Evolutionary conservation across 176 grass and related monocot species (phyloP).

Genomic region (Bonia amplexicaulis): DNA sequence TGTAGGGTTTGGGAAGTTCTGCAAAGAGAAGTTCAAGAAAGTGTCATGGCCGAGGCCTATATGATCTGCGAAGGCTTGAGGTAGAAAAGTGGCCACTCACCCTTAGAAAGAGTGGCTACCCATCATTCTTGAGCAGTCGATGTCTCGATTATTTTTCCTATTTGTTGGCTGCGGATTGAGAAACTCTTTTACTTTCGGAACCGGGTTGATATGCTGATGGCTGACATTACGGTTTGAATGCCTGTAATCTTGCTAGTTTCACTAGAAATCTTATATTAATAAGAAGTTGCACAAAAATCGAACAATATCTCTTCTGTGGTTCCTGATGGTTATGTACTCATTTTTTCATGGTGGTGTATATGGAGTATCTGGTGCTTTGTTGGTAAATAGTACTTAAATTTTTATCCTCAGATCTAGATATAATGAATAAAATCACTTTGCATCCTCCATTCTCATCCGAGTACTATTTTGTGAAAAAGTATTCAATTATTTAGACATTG

Average conservation of each 20-base stretch:
- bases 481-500: too few relatives aligned
- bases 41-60: conserved; percentile 83
- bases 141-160: neutral
- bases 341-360: too few relatives aligned
- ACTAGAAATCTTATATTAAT: neutral
- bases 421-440: too few relatives aligned
- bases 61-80: conserved; percentile 73
- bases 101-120: neutral
- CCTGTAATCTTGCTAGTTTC: neutral
- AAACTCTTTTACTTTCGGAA: neutral
- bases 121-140: neutral
- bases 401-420: too few relatives aligned
- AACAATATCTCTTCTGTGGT: neutral
- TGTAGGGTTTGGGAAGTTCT: conserved; percentile 82
- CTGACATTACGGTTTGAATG: neutral
- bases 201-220: neutral
- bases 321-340: neutral
- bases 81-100: conserved; percentile 14
- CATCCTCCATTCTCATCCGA: too few relatives aligned
- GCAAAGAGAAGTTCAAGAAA: conserved; percentile 70
- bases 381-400: too few relatives aligned
- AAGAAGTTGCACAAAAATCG: neutral
- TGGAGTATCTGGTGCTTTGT: too few relatives aligned
- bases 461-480: too few relatives aligned
- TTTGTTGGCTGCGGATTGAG: neutral